Evolutionary conservation across 768 basidiomycete species (phyloP), one percentile per base, ranked within the genome.

Genomic region (Dendrothele bispora): DNA sequence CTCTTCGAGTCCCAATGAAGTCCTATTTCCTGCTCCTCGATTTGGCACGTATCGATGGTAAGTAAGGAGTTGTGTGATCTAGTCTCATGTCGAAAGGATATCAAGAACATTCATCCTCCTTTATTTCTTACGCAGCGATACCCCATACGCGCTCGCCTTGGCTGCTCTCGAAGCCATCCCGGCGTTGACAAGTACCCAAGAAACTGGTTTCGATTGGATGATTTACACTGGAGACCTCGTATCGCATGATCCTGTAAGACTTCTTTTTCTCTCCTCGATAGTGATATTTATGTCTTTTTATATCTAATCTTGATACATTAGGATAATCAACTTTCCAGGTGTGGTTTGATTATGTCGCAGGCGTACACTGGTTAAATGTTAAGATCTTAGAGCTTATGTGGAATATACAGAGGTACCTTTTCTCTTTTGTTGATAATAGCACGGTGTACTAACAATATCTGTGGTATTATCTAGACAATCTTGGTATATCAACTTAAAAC

Each of bases 191-290:
- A 81, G 74, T 7, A 86, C 88, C 7, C 59, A 78, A 55, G 63
- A 72, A 1, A 77, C 71, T 12, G 84, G 83, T 2, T 86, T 90
- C 58, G 73, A 74, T 21, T 88, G 80, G 60, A 77, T 78, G 0
- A 39, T 91, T 15, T 89, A 75, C 57, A 91, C 88, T 0, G 88
- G 88, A 20, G 88, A 91, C 59, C 61, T 91, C 34, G 77, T 88
- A 30, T 79, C 83, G 5, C 88, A 91, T 60, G 88, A 90, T 61
- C 66, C 77, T 11, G 77, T 80, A n/a, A n/a, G n/a, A n/a, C n/a
- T n/a, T n/a, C n/a, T n/a, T n/a, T n/a, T n/a, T n/a, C n/a, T n/a
- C n/a, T n/a, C n/a, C n/a, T n/a, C n/a, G n/a, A n/a, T n/a, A n/a
- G n/a, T n/a, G n/a, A n/a, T n/a, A n/a, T n/a, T n/a, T n/a, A n/a